Evolutionary conservation across 495 filamentous ascomycete genomes (phyloP), one percentile per base, ranked within the genome.

Genomic region (Xeromyces bisporus): DNA sequence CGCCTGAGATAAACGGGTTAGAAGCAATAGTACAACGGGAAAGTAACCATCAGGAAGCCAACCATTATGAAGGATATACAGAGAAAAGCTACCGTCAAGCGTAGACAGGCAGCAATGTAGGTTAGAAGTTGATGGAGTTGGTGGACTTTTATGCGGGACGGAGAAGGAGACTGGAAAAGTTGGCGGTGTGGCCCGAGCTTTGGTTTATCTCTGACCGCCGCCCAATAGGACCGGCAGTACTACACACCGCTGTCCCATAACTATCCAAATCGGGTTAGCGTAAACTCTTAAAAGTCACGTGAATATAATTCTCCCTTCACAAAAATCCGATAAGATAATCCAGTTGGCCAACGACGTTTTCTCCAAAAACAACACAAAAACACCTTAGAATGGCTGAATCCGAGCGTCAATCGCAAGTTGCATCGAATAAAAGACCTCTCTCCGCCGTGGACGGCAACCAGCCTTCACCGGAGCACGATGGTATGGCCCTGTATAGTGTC

Each of bases 361-460:
- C n/a, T n/a, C n/a, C 14, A 3, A 26, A 11, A 12, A 26, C 24
- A 5, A 26, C 4, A 26, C 21, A 6, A n/a, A 24, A 24, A 24
- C 23, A n/a, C 6, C 11, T 20, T 6, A 44, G 14, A 29, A 62
- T 62, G 58, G 40, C 50, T n/a, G 40, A 36, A 9, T 44, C 47
- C 29, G 47, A 51, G n/a, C 33, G 47, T 21, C 27, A 41, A 15
- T 29, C 38, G 10, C 42, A 35, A 17, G 21, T 39, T 15, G 15
- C 26, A 21, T 32, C 36, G 25, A 43, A 41, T 32, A 62, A 62
- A 35, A 45, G 58, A 6, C 50, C 50, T 6, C 49, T 55, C 34
- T 57, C 58, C 12, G 56, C 43, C n/a, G 43, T 60, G 13, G 56
- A 58, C 3, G 49, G 35, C 31, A 23, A 23, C 12, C 48, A 53